A percentile compares a stretch with the other conserved stretches of the same genome.
Conservation (phyloP, 164 flowering plant genomes). For the Nymphaea thermarum region DNA sequence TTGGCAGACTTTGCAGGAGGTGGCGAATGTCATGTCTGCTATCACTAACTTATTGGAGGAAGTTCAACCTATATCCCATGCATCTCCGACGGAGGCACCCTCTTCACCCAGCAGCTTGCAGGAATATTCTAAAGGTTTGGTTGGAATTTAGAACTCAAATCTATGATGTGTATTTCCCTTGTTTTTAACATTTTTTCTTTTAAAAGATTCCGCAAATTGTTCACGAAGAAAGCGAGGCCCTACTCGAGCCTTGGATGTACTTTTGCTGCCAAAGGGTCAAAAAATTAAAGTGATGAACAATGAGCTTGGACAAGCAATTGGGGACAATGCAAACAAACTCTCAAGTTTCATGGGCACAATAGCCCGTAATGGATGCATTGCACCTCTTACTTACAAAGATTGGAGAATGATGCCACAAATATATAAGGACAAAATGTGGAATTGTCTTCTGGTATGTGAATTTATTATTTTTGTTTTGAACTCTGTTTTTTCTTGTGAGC, state of each 20-base stretch:
- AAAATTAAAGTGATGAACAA: not conserved
- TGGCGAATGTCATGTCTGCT: too few relatives aligned
- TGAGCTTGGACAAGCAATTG: not conserved
- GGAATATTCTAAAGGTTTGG: too few relatives aligned
- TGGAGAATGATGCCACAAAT: constrained; percentile 1
- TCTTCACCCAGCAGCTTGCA: too few relatives aligned
- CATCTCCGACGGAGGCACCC: too few relatives aligned
- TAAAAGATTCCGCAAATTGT: too few relatives aligned
- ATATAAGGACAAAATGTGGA: constrained; percentile 1
- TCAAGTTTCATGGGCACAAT: constrained; percentile 3
- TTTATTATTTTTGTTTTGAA: not conserved
- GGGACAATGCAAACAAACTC: not conserved
- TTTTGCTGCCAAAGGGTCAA: not conserved
- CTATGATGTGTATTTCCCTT: too few relatives aligned
- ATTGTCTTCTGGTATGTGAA: not conserved
- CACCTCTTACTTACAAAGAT: not conserved
- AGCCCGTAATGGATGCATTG: constrained; percentile 1
- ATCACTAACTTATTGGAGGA: too few relatives aligned
- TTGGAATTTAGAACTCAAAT: too few relatives aligned
- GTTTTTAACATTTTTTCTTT: too few relatives aligned
- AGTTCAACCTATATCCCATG: too few relatives aligned
- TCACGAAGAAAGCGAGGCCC: not conserved
- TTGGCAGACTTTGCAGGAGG: too few relatives aligned
- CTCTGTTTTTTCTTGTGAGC: not conserved
- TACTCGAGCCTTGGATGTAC: not conserved